Base-by-base conservation (phyloP, 805 yeast genomes). In the Pichia cephalocereana region DNA sequence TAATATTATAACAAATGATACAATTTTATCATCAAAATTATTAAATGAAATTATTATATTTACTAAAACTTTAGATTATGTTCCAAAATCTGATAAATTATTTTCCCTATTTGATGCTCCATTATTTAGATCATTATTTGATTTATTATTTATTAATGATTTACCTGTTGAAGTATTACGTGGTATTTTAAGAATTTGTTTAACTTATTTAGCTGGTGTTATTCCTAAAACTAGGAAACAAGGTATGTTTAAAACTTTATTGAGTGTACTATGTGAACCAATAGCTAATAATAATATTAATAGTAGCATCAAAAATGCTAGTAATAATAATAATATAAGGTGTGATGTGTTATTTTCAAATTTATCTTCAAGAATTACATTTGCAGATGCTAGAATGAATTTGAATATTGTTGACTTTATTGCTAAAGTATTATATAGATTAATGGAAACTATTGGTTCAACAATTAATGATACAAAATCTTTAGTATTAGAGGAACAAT, bases 1-100 rank as follows among this genome's bases (percentile, higher is more conserved):
- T 23, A 23, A 23, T 23, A 23, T 23, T 23, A 23, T 23, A 23
- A 23, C 26, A 23, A 23, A 23, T 23, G 26, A 23, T 23, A 23
- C 26, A 23, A 23, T 23, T 4, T 23, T 48, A 3, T 41, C 30
- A 34, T 17, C 52, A 44, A 82, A 77, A 49, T 70, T 71, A 52
- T 70, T 74, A 43, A 77, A 75, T 59, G 69, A 77, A 3, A 72
- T 80, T 10, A 74, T 75, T 2, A 78, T 79, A 5, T 61, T 81
- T 31, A 76, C 82, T 32, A 76, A 72, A 52, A 64, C 76, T 28
- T 61, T 79, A 41, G 81, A 77, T 40, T 63, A 67, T 23, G 70
- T 74, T 8, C 75, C 78, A 6, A 56, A 54, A 40, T 60, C 64
- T 2, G 64, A 62, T 43, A 37, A 23, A 2, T 46, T 64, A 32